A percentile compares a stretch with the other conserved stretches of the same genome.
Evolutionary conservation across 2,329 filamentous ascomycete genomes (phyloP).

Genomic region (Emericellopsis atlantica): DNA sequence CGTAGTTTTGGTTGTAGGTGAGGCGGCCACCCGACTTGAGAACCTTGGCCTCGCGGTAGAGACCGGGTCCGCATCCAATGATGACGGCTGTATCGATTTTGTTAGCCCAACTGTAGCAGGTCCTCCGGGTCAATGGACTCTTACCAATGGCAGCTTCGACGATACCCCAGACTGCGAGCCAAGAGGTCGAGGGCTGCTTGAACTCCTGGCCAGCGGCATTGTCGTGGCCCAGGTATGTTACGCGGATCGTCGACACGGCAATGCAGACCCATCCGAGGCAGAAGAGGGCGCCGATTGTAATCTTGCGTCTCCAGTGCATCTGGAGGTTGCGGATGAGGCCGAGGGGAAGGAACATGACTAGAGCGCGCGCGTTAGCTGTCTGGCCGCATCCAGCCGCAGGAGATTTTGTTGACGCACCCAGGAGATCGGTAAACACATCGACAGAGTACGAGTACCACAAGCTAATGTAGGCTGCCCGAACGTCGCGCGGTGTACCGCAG

Average conservation of each 20-base stretch:
- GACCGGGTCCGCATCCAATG: constrained; percentile 5
- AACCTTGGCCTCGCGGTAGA: constrained; percentile 4
- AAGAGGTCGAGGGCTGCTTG: constrained; percentile 4
- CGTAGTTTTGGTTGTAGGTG: constrained; percentile 2
- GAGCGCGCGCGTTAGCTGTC: background rate
- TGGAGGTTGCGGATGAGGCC: constrained; percentile 5
- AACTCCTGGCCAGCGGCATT: background rate
- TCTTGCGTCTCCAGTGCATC: constrained; percentile 5
- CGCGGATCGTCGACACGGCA: constrained; percentile 5
- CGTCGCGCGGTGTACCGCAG: constrained; percentile 5
- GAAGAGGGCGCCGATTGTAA: constrained; percentile 6
- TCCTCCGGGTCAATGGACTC: background rate
- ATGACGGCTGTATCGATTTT: constrained; percentile 3
- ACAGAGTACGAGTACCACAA: constrained; percentile 6
- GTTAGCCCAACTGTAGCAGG: background rate
- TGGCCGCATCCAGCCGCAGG: background rate
- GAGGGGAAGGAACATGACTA: constrained; percentile 6
- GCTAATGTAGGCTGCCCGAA: constrained; percentile 5
- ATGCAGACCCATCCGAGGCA: constrained; percentile 7
- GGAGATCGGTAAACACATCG: constrained; percentile 6
- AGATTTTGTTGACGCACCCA: constrained; percentile 1
- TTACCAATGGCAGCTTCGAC: constrained; percentile 5
- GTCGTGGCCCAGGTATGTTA: constrained; percentile 3
- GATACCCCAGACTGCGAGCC: constrained; percentile 6
- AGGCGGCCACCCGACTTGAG: background rate